Evolutionary conservation across 805 yeast species (phyloP).

Genomic region (Tetrapisispora nanseiensis): DNA sequence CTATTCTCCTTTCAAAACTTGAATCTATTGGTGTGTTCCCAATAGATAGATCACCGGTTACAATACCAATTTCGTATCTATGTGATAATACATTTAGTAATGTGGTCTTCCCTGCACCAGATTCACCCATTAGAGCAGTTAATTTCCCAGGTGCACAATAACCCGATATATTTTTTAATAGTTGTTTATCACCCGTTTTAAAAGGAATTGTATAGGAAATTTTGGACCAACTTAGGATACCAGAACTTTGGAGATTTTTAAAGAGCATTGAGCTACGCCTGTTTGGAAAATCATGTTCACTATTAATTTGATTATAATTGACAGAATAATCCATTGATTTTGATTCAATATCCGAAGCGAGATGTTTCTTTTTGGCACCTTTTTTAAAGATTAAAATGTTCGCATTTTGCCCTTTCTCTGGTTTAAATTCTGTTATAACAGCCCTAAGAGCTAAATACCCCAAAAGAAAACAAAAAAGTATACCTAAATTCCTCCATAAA

Average conservation of each 20-base stretch:
- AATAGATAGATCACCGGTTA: constrained; percentile 51
- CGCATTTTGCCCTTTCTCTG: constrained; percentile 24
- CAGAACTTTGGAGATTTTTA: constrained; percentile 26
- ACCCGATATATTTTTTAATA: constrained; percentile 55
- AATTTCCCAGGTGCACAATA: constrained; percentile 70
- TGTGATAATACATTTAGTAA: constrained; percentile 55
- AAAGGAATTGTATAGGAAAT: constrained; percentile 57
- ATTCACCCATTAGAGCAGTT: constrained; percentile 64
- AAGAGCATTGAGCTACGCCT: constrained; percentile 6
- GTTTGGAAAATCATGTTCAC: constrained; percentile 7
- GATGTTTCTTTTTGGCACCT: constrained; percentile 32
- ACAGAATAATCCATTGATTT: constrained; percentile 5
- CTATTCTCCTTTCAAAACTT: constrained; percentile 48
- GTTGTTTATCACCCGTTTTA: constrained; percentile 43
- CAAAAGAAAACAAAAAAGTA: constrained; percentile 39
- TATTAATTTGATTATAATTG: constrained; percentile 9
- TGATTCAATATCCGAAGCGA: constrained; percentile 13
- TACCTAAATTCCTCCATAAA: constrained; percentile 77
- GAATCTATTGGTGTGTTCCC: constrained; percentile 43
- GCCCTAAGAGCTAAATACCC: constrained; percentile 18
- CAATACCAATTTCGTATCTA: constrained; percentile 50
- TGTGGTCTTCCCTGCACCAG: constrained; percentile 74
- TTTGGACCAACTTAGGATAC: constrained; percentile 62
- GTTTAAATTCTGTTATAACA: constrained; percentile 19
- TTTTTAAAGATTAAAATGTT: constrained; percentile 41